A percentile compares a stretch with the other conserved stretches of the same genome.
Evolutionary conservation across 768 basidiomycete species (phyloP).

Genomic region (Mycena crocata): DNA sequence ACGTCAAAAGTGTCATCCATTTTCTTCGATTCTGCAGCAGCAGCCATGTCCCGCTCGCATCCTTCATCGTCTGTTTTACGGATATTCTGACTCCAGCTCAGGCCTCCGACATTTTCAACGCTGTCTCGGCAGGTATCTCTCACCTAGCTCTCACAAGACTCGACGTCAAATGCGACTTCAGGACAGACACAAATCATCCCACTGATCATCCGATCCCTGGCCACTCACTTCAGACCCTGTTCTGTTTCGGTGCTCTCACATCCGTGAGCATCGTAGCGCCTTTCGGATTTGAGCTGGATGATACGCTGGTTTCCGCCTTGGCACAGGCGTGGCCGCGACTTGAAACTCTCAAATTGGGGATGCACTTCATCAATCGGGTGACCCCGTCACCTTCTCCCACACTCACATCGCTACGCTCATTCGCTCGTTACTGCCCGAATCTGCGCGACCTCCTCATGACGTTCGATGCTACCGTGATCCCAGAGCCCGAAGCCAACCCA

Average conservation of each 20-base stretch:
- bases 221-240: background rate
- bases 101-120: background rate
- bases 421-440: slow-evolving; percentile 6
- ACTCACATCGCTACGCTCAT: background rate
- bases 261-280: background rate
- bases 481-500: background rate
- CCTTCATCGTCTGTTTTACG: background rate
- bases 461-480: slow-evolving; percentile 11
- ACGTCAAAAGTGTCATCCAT: background rate
- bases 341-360: background rate
- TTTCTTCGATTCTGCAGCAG: slow-evolving; percentile 6
- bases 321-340: slow-evolving; percentile 5
- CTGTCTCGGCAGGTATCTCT: background rate
- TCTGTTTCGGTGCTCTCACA: slow-evolving; percentile 8
- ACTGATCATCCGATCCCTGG: background rate
- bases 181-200: no score
- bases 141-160: background rate
- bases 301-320: slow-evolving; percentile 3
- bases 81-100: background rate
- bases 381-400: background rate
- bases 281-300: slow-evolving; percentile 1
- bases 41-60: background rate
- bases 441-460: slow-evolving; percentile 3
- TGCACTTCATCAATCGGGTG: background rate
- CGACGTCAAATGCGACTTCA: background rate